Conservation (phyloP, 371 early-diverging fungal species). For the Mucor saturninus region DNA sequence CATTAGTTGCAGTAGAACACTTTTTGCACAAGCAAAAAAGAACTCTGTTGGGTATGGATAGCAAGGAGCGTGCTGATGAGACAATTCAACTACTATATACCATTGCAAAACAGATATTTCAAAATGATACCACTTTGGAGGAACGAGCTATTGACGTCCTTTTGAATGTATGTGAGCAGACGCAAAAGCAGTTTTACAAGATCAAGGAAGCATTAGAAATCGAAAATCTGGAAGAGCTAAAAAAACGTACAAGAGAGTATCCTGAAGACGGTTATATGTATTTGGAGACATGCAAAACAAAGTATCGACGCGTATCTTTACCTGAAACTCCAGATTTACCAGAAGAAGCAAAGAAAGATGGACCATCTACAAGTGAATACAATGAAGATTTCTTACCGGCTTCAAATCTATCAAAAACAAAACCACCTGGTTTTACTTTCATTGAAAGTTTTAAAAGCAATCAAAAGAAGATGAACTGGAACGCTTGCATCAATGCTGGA, state of each 20-base stretch:
- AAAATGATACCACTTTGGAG: slow-evolving; percentile 22
- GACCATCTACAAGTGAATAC: slow-evolving; percentile 8
- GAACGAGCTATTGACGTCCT: slow-evolving; percentile 18
- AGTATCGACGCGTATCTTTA: slow-evolving; percentile 4
- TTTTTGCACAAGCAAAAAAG: slow-evolving; percentile 22
- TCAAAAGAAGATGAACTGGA: no score
- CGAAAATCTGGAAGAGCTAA: slow-evolving; percentile 18
- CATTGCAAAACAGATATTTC: slow-evolving; percentile 18
- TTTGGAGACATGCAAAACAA: slow-evolving; percentile 10
- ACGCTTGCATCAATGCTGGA: no score
- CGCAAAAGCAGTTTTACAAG: slow-evolving; percentile 19
- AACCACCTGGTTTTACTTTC: no score
- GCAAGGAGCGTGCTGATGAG: slow-evolving; percentile 21
- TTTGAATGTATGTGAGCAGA: slow-evolving; percentile 19
- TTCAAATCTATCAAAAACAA: no score
- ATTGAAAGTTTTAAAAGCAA: no score
- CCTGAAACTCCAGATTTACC: slow-evolving; percentile 7
- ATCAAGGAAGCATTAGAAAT: slow-evolving; percentile 16
- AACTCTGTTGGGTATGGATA: slow-evolving; percentile 22
- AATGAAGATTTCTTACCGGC: neutral
- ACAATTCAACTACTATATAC: slow-evolving; percentile 17
- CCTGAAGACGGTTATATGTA: slow-evolving; percentile 9
- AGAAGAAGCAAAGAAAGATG: slow-evolving; percentile 16
- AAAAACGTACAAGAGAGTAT: slow-evolving; percentile 12
- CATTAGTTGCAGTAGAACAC: slow-evolving; percentile 22